Percentiles rank a stretch among this genome's conserved stretches.
These are phyloP conservation scores for Podaxis sp. DNA, from an alignment of 768 basidiomycete genomes.

Conservation along the genomic window DNA sequence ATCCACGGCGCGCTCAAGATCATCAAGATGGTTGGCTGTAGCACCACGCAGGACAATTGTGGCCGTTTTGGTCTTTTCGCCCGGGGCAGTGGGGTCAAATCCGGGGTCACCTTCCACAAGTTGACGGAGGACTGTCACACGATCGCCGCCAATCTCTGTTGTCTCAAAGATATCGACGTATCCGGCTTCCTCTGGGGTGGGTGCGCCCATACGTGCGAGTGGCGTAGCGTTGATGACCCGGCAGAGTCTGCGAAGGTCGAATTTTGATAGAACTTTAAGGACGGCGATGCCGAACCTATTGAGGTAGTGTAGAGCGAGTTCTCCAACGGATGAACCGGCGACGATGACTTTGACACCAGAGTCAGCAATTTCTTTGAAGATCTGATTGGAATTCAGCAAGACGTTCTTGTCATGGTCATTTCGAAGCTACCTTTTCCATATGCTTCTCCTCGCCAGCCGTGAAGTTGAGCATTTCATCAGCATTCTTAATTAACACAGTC, in stretches of 20 bases:
- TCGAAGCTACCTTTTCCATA: slow-evolving; percentile 69
- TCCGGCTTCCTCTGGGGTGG: slow-evolving; percentile 95
- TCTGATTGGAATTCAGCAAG: slow-evolving; percentile 42
- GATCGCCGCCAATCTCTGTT: slow-evolving; percentile 94
- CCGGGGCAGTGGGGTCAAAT: slow-evolving; percentile 47
- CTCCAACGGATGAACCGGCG: slow-evolving; percentile 90
- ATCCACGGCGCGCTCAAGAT: slow-evolving; percentile 94
- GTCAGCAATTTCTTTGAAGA: slow-evolving; percentile 96
- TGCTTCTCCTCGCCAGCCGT: slow-evolving; percentile 96
- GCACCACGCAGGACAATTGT: slow-evolving; percentile 96
- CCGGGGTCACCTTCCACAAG: slow-evolving; percentile 64
- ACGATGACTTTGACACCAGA: slow-evolving; percentile 93
- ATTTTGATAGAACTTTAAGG: slow-evolving; percentile 96
- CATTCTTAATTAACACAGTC: slow-evolving; percentile 92
- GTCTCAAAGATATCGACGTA: slow-evolving; percentile 94
- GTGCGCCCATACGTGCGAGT: slow-evolving; percentile 92
- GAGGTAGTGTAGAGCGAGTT: slow-evolving; percentile 96
- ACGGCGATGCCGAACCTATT: slow-evolving; percentile 93
- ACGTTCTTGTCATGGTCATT: background rate
- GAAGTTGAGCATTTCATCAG: slow-evolving; percentile 97
- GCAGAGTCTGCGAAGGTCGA: slow-evolving; percentile 91
- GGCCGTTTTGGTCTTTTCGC: slow-evolving; percentile 83
- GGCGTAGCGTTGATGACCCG: slow-evolving; percentile 97
- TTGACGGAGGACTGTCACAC: slow-evolving; percentile 95
- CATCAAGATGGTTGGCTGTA: slow-evolving; percentile 91